These are phyloP conservation scores for Letharia columbiana DNA, from an alignment of 495 filamentous ascomycete species.

Conservation along the genomic window DNA sequence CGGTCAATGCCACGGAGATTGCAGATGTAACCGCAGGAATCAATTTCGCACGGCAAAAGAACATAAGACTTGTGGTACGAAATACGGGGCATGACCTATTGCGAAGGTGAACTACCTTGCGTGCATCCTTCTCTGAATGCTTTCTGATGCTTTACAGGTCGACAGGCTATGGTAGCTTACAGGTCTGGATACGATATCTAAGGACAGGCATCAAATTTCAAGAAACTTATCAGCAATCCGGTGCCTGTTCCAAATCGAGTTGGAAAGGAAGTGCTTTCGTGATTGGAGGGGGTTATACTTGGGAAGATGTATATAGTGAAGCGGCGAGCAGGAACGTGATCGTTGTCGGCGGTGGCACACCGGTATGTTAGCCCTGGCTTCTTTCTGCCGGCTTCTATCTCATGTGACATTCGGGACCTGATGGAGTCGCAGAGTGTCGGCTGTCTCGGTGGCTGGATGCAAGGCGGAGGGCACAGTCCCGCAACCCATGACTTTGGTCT, in stretches of 20 bases:
- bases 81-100: slow-evolving; percentile 53
- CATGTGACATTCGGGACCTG: background rate
- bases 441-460: slow-evolving; percentile 36
- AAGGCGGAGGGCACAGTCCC: slow-evolving; percentile 35
- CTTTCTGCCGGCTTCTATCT: background rate
- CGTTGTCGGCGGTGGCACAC: slow-evolving; percentile 34
- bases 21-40: slow-evolving; percentile 31
- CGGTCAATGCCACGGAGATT: slow-evolving; percentile 28
- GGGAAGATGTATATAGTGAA: slow-evolving; percentile 31
- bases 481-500: slow-evolving; percentile 28
- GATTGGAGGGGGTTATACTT: slow-evolving; percentile 34
- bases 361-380: slow-evolving; percentile 21
- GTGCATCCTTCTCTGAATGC: background rate
- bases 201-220: slow-evolving; percentile 29
- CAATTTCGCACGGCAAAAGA: slow-evolving; percentile 43
- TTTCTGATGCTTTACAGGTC: slow-evolving; percentile 21
- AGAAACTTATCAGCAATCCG: slow-evolving; percentile 22
- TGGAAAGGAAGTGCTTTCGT: slow-evolving; percentile 33
- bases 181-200: slow-evolving; percentile 36
- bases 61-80: slow-evolving; percentile 55
- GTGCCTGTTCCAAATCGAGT: slow-evolving; percentile 15
- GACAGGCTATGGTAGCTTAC: slow-evolving; percentile 32
- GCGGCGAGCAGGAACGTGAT: slow-evolving; percentile 27
- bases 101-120: slow-evolving; percentile 19
- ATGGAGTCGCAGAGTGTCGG: slow-evolving; percentile 30